Evolutionary conservation across 495 filamentous ascomycete species (phyloP).

Genomic region (Penicillium bialowiezense): DNA sequence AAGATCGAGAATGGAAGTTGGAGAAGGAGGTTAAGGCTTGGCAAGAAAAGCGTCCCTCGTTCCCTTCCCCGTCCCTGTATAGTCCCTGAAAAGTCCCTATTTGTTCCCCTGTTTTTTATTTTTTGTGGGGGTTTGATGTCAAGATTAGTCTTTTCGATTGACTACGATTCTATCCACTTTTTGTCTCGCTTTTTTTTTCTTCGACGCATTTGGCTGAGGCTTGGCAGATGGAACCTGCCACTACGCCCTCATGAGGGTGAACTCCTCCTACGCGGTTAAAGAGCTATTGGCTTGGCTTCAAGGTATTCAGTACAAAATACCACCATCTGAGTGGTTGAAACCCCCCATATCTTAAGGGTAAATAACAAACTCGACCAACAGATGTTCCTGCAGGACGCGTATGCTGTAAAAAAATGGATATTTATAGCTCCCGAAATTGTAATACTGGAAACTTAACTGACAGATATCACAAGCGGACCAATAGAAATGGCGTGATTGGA

Average conservation of each 20-base stretch:
- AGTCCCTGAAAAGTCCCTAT: neutral
- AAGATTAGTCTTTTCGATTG: too few species aligned
- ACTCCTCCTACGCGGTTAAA: too few species aligned
- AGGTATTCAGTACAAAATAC: too few species aligned
- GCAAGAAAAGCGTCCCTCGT: constrained; percentile 4
- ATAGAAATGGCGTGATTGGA: constrained; percentile 3
- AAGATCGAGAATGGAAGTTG: constrained; percentile 7
- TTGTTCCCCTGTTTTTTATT: neutral
- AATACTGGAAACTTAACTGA: neutral
- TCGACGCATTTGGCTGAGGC: constrained; percentile 16
- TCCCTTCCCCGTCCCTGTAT: constrained; percentile 1
- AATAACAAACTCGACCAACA: too few species aligned
- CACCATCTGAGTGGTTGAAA: too few species aligned
- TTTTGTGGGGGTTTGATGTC: constrained; percentile 1
- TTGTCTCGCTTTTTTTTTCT: neutral
- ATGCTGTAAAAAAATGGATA: constrained; percentile 4
- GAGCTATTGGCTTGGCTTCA: too few species aligned
- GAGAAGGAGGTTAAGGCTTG: constrained; percentile 11
- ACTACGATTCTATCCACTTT: neutral
- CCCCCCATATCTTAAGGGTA: too few species aligned
- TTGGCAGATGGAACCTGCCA: constrained; percentile 7
- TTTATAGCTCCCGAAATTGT: neutral
- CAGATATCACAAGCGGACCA: neutral
- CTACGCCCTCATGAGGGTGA: too few species aligned
- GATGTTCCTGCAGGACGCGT: constrained; percentile 23